A percentile compares a stretch with the other conserved stretches of the same genome.
Evolutionary conservation across 805 yeast species (phyloP).

Genomic region (Ogataea pini): DNA sequence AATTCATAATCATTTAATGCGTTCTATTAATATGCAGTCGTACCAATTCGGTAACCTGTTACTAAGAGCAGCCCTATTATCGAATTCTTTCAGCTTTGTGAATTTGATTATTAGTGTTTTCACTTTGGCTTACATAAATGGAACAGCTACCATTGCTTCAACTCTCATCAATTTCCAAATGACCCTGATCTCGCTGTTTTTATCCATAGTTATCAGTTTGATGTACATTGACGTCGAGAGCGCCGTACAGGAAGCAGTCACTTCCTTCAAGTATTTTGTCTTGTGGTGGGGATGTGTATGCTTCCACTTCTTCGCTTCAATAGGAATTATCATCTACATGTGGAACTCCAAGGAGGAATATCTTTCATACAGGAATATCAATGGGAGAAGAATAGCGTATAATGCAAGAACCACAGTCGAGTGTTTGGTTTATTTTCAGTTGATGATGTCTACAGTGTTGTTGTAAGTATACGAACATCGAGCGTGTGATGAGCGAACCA

Average conservation of each 20-base stretch:
- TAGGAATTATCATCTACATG: conserved; percentile 12
- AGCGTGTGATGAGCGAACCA: too few species aligned
- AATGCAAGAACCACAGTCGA: conserved; percentile 15
- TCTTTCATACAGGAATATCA: conserved; percentile 8
- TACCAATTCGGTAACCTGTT: conserved; percentile 15
- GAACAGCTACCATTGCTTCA: conserved; percentile 10
- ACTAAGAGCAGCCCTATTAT: conserved; percentile 16
- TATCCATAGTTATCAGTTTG: conserved; percentile 12
- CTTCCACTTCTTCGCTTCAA: conserved; percentile 13
- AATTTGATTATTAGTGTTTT: conserved; percentile 14
- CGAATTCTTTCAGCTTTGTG: conserved; percentile 15
- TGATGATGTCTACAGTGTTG: conserved; percentile 10
- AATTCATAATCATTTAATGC: conserved; percentile 10
- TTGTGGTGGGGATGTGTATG: conserved; percentile 18
- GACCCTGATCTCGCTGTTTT: conserved; percentile 11
- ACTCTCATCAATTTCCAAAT: conserved; percentile 10
- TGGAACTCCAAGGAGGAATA: conserved; percentile 7
- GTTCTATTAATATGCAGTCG: conserved; percentile 15
- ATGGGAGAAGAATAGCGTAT: conserved; percentile 8
- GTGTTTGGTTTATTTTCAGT: conserved; percentile 16
- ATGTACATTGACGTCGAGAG: conserved; percentile 11
- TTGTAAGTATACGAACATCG: neutral
- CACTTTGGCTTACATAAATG: conserved; percentile 14
- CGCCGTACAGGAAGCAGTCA: conserved; percentile 15
- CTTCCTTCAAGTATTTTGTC: conserved; percentile 18